Conservation (phyloP, 306 rosid species). For the Hylodesmum podocarpum region DNA sequence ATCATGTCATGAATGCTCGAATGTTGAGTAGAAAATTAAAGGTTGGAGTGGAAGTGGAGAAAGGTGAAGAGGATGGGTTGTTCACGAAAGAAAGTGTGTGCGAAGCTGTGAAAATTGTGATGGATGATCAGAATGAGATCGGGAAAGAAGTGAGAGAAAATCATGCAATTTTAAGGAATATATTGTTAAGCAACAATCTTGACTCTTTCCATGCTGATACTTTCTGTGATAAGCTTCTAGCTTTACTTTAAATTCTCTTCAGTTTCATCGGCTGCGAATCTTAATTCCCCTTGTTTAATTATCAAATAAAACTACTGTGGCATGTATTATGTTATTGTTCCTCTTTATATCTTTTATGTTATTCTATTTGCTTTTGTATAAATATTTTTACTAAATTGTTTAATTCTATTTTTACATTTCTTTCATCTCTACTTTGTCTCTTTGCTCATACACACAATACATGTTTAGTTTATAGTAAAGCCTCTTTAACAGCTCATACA, state of each 20-base stretch:
- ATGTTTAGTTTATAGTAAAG: no score
- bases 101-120: conserved; percentile 43
- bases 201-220: conserved; percentile 20
- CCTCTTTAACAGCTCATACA: no score
- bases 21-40: conserved; percentile 24
- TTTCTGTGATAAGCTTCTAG: conserved; percentile 21
- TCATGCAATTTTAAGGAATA: conserved; percentile 37
- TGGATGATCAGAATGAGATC: conserved; percentile 44
- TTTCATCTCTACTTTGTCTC: no score
- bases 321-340: no score
- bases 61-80: conserved; percentile 55
- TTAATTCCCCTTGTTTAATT: no score
- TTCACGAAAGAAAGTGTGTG: conserved; percentile 48
- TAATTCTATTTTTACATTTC: no score
- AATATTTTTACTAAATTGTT: no score
- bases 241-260: neutral
- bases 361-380: no score
- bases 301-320: no score
- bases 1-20: conserved; percentile 44
- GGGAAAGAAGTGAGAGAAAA: conserved; percentile 43
- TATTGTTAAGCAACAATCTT: neutral
- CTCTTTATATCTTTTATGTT: no score
- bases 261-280: no score
- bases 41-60: conserved; percentile 59
- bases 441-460: no score